Percentiles rank a stretch among this genome's conserved stretches.
Conservation (phyloP, 2,329 filamentous ascomycete species). For the Penicillium brevicompactum region DNA sequence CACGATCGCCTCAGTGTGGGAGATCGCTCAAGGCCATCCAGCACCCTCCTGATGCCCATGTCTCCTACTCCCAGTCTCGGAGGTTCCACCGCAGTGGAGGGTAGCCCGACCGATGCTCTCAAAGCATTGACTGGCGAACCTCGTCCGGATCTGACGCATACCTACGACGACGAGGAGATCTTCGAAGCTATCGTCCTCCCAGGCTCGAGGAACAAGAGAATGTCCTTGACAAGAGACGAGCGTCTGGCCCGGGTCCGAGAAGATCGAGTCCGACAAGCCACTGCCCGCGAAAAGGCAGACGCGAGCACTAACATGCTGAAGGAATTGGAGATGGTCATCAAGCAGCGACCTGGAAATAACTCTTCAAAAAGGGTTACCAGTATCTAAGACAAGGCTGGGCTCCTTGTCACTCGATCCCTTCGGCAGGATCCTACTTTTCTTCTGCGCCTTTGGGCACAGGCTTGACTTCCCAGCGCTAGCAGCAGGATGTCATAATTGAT, state of each 20-base stretch:
- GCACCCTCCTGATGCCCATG: conserved; percentile 44
- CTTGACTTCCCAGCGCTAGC: conserved; percentile 16
- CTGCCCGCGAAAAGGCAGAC: conserved; percentile 72
- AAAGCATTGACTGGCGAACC: conserved; percentile 75
- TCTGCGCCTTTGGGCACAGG: not conserved
- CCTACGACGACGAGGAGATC: conserved; percentile 68
- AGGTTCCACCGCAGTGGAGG: conserved; percentile 54
- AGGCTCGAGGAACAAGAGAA: conserved; percentile 62
- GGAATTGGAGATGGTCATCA: conserved; percentile 89
- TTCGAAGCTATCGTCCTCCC: conserved; percentile 88
- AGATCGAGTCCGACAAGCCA: conserved; percentile 74
- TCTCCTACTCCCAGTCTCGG: conserved; percentile 51
- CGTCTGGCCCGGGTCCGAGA: conserved; percentile 85
- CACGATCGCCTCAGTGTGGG: conserved; percentile 75
- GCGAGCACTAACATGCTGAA: conserved; percentile 86
- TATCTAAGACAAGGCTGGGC: conserved; percentile 34
- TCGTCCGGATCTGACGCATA: conserved; percentile 32
- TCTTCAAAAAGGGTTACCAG: conserved; percentile 47
- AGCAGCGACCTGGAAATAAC: conserved; percentile 51
- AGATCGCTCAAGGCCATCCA: conserved; percentile 59
- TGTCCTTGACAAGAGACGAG: conserved; percentile 77
- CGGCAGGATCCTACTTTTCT: conserved; percentile 2
- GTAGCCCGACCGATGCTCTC: conserved; percentile 69
- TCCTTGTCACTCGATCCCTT: conserved; percentile 1
- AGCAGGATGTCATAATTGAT: conserved; percentile 31